phyloP scores from a whole-genome alignment of 1,284 basidiomycete species.

The Kwoniella shivajii region DNA sequence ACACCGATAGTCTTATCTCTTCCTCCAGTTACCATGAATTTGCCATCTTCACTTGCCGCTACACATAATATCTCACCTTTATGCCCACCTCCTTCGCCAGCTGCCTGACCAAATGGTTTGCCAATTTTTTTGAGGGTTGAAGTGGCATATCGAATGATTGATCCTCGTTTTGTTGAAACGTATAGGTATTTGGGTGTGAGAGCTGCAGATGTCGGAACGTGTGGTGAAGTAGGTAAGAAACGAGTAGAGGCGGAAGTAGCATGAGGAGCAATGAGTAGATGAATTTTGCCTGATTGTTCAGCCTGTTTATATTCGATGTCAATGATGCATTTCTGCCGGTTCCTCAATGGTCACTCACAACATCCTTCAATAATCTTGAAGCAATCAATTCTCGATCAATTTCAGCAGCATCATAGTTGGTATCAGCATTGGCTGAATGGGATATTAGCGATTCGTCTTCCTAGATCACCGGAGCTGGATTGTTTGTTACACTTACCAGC shows the following conservation, averaged over 20 bases:
- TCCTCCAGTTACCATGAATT: conserved; percentile 81
- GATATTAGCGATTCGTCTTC: background rate
- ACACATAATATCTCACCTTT: conserved; percentile 80
- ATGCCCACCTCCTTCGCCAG: conserved; percentile 67
- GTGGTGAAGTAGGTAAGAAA: conserved; percentile 39
- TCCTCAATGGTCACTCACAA: conserved; percentile 55
- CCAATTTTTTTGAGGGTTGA: conserved; percentile 46
- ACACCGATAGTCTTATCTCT: conserved; percentile 77
- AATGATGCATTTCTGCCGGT: no score
- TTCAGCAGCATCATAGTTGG: conserved; percentile 89
- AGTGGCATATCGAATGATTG: conserved; percentile 79
- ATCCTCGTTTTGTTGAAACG: conserved; percentile 81
- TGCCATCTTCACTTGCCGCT: conserved; percentile 82
- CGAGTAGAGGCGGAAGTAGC: conserved; percentile 17
- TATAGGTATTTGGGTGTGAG: conserved; percentile 61
- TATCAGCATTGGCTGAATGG: conserved; percentile 57
- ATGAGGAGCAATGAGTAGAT: conserved; percentile 36
- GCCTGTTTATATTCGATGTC: no score
- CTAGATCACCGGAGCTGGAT: no score
- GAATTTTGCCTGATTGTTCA: conserved; percentile 51
- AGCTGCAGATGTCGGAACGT: conserved; percentile 26
- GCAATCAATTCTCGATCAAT: conserved; percentile 91
- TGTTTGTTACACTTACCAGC: conserved; percentile 63
- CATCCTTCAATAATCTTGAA: conserved; percentile 83
- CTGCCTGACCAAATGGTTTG: conserved; percentile 56